phyloP scores from a whole-genome alignment of 768 basidiomycete genomes.

The Albatrellus ellisii region DNA sequence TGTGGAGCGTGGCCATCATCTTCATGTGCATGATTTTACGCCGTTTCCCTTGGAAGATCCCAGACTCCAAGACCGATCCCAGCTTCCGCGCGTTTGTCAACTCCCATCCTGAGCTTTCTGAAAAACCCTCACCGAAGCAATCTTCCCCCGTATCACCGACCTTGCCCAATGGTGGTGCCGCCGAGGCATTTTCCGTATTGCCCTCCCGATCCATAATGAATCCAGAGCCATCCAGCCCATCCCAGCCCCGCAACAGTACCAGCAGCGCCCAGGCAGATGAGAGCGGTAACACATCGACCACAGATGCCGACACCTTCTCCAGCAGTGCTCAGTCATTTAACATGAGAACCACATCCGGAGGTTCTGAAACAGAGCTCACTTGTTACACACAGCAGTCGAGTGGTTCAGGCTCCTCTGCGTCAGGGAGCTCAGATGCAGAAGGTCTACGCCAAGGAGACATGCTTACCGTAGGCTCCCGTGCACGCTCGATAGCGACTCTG shows the following conservation, averaged over 20 bases:
- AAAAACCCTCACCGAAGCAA: slow-evolving; percentile 17
- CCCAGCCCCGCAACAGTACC: not conserved
- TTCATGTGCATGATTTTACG: slow-evolving; percentile 98
- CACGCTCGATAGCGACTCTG: slow-evolving; percentile 12
- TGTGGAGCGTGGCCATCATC: slow-evolving; percentile 97
- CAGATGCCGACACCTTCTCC: slow-evolving; percentile 1
- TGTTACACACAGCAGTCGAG: slow-evolving; percentile 7
- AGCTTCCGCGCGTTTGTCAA: slow-evolving; percentile 87
- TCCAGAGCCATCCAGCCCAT: not conserved
- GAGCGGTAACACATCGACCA: not conserved
- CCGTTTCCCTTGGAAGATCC: slow-evolving; percentile 98
- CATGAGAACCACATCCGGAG: slow-evolving; percentile 2
- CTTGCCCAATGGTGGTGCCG: not conserved
- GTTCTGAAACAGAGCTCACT: slow-evolving; percentile 5
- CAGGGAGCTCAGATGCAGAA: slow-evolving; percentile 1
- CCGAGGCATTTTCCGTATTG: no score
- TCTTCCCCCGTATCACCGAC: not conserved
- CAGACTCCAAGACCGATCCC: slow-evolving; percentile 86
- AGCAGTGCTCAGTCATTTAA: slow-evolving; percentile 12
- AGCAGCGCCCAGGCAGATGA: not conserved
- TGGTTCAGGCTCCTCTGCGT: slow-evolving; percentile 1
- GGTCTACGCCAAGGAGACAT: not conserved
- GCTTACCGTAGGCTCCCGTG: not conserved
- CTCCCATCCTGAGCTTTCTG: slow-evolving; percentile 78
- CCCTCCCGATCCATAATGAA: no score